Conservation (phyloP, 2,329 filamentous ascomycete species). For the Diaporthe velutina region DNA sequence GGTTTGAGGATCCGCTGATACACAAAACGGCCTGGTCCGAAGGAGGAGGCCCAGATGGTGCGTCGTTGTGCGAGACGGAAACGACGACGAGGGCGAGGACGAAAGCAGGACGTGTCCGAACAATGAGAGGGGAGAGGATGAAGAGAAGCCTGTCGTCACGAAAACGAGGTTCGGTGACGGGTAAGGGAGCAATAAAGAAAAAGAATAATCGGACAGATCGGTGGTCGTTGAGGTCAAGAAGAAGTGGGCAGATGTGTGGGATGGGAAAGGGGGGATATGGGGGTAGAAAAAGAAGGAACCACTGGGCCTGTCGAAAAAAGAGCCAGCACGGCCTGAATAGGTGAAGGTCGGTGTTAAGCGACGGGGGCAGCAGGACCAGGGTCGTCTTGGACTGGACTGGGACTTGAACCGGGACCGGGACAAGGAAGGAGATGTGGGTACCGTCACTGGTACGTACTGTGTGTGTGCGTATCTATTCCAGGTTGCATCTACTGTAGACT, state of each 20-base stretch:
- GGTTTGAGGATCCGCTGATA: slow-evolving; percentile 34
- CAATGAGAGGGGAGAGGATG: slow-evolving; percentile 10
- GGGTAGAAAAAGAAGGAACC: slow-evolving; percentile 31
- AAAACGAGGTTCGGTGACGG: slow-evolving; percentile 18
- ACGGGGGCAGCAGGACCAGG: slow-evolving; percentile 16
- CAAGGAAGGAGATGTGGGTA: slow-evolving; percentile 10
- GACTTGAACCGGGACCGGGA: slow-evolving; percentile 11
- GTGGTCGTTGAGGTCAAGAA: slow-evolving; percentile 12
- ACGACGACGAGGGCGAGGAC: slow-evolving; percentile 19
- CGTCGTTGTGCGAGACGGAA: slow-evolving; percentile 1
- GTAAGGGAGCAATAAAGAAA: slow-evolving; percentile 34
- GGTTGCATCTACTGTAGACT: not conserved
- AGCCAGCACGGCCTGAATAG: slow-evolving; percentile 19
- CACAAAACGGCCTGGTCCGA: slow-evolving; percentile 27
- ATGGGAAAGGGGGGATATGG: slow-evolving; percentile 34
- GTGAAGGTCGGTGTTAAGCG: slow-evolving; percentile 35
- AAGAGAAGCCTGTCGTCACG: slow-evolving; percentile 29
- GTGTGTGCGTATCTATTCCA: not conserved
- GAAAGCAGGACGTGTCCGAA: slow-evolving; percentile 14
- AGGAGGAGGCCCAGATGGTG: slow-evolving; percentile 30
- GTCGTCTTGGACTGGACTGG: slow-evolving; percentile 1
- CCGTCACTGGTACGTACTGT: not conserved
- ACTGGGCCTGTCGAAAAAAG: slow-evolving; percentile 7
- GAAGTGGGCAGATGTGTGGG: slow-evolving; percentile 20
- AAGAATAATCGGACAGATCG: slow-evolving; percentile 18